Conservation (phyloP, 768 basidiomycete species). For the Lactarius psammicola region DNA sequence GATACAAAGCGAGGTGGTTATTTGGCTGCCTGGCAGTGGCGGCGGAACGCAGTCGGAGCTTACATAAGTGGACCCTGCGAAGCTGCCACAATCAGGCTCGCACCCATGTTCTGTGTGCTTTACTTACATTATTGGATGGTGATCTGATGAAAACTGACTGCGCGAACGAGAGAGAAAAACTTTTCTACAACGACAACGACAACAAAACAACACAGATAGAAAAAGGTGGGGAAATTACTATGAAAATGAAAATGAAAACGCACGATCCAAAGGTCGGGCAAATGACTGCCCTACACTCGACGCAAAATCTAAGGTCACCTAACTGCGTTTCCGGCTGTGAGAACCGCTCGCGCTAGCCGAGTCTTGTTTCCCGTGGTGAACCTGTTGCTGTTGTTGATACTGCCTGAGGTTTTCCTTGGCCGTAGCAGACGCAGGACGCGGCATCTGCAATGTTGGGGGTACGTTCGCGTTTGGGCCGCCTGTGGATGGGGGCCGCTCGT, state of each 20-base stretch:
- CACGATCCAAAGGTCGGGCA: neutral
- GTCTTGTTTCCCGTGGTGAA: conserved; percentile 5
- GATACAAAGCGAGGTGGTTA: too few species aligned
- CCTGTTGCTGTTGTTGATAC: conserved; percentile 2
- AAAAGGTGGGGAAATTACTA: neutral
- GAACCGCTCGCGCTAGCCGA: conserved; percentile 3
- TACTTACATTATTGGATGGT: neutral
- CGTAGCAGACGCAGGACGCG: conserved; percentile 25
- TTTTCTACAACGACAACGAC: neutral
- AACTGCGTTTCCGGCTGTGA: conserved; percentile 21
- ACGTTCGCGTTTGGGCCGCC: conserved; percentile 6
- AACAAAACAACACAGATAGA: neutral
- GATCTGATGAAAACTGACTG: too few species aligned
- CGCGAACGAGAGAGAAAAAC: neutral
- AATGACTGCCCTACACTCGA: neutral
- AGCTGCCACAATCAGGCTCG: neutral
- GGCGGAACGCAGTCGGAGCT: neutral
- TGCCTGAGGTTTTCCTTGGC: conserved; percentile 32
- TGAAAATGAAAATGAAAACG: neutral
- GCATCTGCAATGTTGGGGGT: conserved; percentile 27
- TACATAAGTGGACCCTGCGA: neutral
- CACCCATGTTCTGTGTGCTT: neutral
- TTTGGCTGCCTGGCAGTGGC: neutral
- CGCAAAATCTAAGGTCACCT: neutral
- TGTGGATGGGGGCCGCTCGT: conserved; percentile 19